Evolutionary conservation across 2,329 filamentous ascomycete genomes (phyloP).

Genomic region (Clonostachys byssicola): DNA sequence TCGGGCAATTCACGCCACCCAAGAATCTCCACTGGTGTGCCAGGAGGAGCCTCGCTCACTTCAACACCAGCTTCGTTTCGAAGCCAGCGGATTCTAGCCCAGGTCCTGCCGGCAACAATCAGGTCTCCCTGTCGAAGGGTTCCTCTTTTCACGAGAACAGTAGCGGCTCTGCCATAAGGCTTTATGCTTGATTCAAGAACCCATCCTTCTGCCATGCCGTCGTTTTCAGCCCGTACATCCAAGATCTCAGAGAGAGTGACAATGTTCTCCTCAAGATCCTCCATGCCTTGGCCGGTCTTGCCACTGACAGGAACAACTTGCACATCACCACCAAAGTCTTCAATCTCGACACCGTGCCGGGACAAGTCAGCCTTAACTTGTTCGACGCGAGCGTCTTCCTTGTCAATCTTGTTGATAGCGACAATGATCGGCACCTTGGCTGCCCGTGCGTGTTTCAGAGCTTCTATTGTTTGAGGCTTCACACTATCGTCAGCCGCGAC

Average conservation of each 20-base stretch:
- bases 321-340: constrained; percentile 92
- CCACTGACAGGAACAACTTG: constrained; percentile 90
- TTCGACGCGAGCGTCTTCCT: constrained; percentile 74
- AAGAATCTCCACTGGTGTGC: constrained; percentile 86
- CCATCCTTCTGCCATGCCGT: constrained; percentile 85
- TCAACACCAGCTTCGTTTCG: constrained; percentile 78
- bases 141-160: constrained; percentile 82
- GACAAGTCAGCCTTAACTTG: constrained; percentile 85
- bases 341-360: constrained; percentile 79
- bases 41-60: constrained; percentile 72
- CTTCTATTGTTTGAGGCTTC: constrained; percentile 94
- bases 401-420: constrained; percentile 96
- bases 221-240: constrained; percentile 76
- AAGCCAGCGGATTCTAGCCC: constrained; percentile 79
- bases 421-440: constrained; percentile 95
- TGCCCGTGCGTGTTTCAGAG: constrained; percentile 84
- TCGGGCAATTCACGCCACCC: constrained; percentile 84
- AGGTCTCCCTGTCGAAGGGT: constrained; percentile 78
- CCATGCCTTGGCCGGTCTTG: constrained; percentile 89
- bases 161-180: constrained; percentile 77
- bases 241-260: constrained; percentile 83
- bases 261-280: constrained; percentile 86
- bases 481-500: constrained; percentile 97
- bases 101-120: constrained; percentile 84
- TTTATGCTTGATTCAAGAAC: constrained; percentile 90